These are phyloP conservation scores for Dactylellina cionopaga DNA, from an alignment of 2,329 filamentous ascomycete genomes.

Conservation along the genomic window DNA sequence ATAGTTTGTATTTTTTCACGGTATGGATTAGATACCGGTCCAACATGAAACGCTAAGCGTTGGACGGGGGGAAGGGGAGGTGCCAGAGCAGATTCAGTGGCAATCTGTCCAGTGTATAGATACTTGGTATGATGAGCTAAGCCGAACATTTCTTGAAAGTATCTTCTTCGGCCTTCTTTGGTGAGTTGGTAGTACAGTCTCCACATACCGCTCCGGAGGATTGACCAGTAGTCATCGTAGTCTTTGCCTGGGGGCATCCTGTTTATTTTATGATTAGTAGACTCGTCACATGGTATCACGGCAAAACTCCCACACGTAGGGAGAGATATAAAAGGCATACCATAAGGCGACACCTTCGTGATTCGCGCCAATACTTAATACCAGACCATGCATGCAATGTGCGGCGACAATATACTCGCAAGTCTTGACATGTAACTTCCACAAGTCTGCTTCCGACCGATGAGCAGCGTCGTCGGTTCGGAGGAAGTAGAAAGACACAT, in stretches of 20 bases:
- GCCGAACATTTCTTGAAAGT: conserved; percentile 80
- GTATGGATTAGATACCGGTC: conserved; percentile 53
- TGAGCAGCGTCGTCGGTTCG: conserved; percentile 74
- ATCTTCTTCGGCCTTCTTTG: conserved; percentile 75
- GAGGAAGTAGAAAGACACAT: conserved; percentile 78
- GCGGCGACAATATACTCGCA: conserved; percentile 81
- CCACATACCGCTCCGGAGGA: conserved; percentile 80
- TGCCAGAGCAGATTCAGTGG: conserved; percentile 54
- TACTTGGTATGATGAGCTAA: conserved; percentile 78
- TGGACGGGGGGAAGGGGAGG: conserved; percentile 43
- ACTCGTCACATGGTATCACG: background rate
- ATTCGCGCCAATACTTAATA: conserved; percentile 77
- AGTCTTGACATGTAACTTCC: conserved; percentile 79
- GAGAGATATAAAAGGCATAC: conserved; percentile 66
- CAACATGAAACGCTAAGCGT: conserved; percentile 54
- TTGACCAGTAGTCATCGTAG: conserved; percentile 77
- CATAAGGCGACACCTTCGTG: conserved; percentile 82
- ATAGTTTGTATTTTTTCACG: conserved; percentile 26
- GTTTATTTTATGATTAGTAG: conserved; percentile 25
- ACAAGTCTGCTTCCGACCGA: conserved; percentile 74
- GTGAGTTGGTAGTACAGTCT: conserved; percentile 78
- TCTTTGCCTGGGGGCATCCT: conserved; percentile 80
- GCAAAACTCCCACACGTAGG: background rate
- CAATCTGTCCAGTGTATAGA: conserved; percentile 53
- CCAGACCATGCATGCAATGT: conserved; percentile 77